These are phyloP conservation scores for Colletotrichum destructivum DNA, from an alignment of 2,329 filamentous ascomycete species.

Conservation along the genomic window DNA sequence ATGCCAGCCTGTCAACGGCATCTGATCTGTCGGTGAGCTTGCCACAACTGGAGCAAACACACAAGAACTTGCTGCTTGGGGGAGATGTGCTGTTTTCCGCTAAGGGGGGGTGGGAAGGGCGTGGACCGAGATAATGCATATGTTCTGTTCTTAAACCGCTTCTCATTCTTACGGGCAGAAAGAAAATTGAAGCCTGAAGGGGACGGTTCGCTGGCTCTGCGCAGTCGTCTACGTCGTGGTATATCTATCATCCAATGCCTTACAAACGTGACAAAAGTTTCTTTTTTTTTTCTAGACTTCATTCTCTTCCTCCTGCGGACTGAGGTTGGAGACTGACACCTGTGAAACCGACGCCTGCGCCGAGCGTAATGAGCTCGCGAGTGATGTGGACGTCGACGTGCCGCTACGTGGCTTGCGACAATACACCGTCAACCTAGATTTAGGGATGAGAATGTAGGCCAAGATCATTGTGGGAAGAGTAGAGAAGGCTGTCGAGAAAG, in stretches of 20 bases:
- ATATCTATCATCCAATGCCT: slow-evolving; percentile 11
- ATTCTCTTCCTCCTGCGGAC: slow-evolving; percentile 13
- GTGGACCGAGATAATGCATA: too few relatives aligned
- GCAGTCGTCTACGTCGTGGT: slow-evolving; percentile 18
- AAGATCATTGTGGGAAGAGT: slow-evolving; percentile 44
- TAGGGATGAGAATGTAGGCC: not conserved
- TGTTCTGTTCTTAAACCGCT: too few relatives aligned
- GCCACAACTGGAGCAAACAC: too few relatives aligned
- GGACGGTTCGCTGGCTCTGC: slow-evolving; percentile 6
- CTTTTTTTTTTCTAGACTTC: not conserved
- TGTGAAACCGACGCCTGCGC: slow-evolving; percentile 25
- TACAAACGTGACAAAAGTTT: slow-evolving; percentile 1
- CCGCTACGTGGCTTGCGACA: slow-evolving; percentile 48
- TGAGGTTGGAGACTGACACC: slow-evolving; percentile 26
- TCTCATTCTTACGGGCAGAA: not conserved
- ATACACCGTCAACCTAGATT: slow-evolving; percentile 50
- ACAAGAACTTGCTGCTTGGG: too few relatives aligned
- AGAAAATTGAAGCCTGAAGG: not conserved
- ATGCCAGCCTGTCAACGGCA: too few relatives aligned
- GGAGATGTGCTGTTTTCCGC: not conserved
- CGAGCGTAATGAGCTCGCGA: slow-evolving; percentile 35
- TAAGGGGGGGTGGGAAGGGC: too few relatives aligned
- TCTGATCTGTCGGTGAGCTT: not conserved
- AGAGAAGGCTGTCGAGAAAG: slow-evolving; percentile 45
- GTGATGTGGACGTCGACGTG: slow-evolving; percentile 43